A percentile compares a stretch with the other conserved stretches of the same genome.
phyloP scores from a whole-genome alignment of 768 basidiomycete genomes.

The Auricularia sp. region DNA sequence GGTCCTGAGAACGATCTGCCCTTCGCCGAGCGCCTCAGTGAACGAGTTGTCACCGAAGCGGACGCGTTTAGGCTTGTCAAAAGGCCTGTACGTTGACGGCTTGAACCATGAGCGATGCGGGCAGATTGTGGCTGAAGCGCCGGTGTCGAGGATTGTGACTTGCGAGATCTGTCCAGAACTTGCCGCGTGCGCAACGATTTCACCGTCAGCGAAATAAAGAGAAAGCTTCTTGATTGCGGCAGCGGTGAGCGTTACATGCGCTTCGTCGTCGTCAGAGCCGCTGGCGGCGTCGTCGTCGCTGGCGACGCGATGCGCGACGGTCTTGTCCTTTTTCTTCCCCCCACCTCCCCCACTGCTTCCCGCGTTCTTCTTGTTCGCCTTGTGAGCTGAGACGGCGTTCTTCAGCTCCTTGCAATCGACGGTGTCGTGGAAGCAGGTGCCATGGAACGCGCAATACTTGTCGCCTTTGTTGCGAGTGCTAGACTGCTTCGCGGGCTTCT shows the following conservation, averaged over 20 bases:
- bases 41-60: slow-evolving; percentile 10
- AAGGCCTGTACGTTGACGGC: not conserved
- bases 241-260: not conserved
- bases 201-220: not conserved
- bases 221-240: not conserved
- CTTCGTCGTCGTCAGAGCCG: not conserved
- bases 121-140: slow-evolving; percentile 6
- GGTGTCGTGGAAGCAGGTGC: no score
- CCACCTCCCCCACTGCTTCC: not conserved
- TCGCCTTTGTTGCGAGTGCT: not conserved
- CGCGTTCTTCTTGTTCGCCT: no score
- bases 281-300: not conserved
- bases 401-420: no score
- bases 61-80: slow-evolving; percentile 5
- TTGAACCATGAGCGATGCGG: slow-evolving; percentile 3
- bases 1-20: slow-evolving; percentile 4
- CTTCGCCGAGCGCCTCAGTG: slow-evolving; percentile 7
- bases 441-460: not conserved
- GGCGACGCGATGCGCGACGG: not conserved
- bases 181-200: not conserved
- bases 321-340: not conserved
- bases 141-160: slow-evolving; percentile 2
- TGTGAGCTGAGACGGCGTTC: no score
- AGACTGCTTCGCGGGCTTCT: not conserved
- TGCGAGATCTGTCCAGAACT: not conserved